Evolutionary conservation across 106 monocot genomes (phyloP).

Genomic region (Allium sativum): DNA sequence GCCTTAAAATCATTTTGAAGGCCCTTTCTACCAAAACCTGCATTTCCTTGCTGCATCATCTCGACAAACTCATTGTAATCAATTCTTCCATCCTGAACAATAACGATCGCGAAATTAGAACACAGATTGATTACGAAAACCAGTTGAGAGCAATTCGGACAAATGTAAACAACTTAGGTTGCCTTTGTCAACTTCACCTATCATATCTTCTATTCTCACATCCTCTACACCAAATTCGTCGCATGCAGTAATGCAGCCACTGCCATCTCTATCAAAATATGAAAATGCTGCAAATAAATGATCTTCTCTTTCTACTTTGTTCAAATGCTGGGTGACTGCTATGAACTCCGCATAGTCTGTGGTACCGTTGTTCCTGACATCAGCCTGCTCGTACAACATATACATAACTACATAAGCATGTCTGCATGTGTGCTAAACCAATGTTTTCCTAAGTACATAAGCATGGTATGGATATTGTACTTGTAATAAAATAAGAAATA

Average conservation of each 20-base stretch:
- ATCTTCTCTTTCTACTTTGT: conserved; percentile 30
- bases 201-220: conserved; percentile 15
- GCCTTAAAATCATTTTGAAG: conserved; percentile 20
- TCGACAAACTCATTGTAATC: conserved; percentile 40
- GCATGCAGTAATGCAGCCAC: conserved; percentile 29
- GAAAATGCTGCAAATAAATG: conserved; percentile 29
- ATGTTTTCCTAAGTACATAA: too few species aligned
- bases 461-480: too few species aligned
- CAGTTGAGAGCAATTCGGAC: background rate
- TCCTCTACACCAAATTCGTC: conserved; percentile 30
- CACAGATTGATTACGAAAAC: background rate
- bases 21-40: conserved; percentile 16
- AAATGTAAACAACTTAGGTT: conserved; percentile 4
- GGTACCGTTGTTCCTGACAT: conserved; percentile 27
- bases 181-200: conserved; percentile 22
- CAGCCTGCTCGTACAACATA: conserved; percentile 9
- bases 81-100: conserved; percentile 31
- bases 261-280: conserved; percentile 28
- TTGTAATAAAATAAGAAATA: too few species aligned
- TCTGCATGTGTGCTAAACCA: too few species aligned
- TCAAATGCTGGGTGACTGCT: conserved; percentile 21
- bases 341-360: conserved; percentile 26
- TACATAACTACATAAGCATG: too few species aligned
- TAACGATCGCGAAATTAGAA: background rate
- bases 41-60: conserved; percentile 46